phyloP scores from a whole-genome alignment of 1,139 yeast species.

The Suhomyces bolitotheri region DNA sequence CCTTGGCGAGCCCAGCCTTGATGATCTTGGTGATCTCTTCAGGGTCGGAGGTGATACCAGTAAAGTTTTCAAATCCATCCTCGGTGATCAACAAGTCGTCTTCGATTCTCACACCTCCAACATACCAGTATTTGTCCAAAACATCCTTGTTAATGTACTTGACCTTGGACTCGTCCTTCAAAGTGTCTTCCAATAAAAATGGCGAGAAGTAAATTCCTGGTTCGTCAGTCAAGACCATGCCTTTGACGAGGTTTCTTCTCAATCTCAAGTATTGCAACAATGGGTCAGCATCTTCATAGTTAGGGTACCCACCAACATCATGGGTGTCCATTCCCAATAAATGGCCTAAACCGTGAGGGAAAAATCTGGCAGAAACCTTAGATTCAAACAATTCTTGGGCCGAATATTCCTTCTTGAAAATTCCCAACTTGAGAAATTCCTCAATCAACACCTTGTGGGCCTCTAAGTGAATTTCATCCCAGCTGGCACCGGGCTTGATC shows the following conservation, averaged over 20 bases:
- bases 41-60: slow-evolving; percentile 83
- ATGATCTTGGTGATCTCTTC: slow-evolving; percentile 77
- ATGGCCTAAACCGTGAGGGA: slow-evolving; percentile 96
- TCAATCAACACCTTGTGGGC: slow-evolving; percentile 79
- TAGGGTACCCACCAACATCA: slow-evolving; percentile 87
- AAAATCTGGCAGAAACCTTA: slow-evolving; percentile 73
- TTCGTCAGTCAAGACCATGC: slow-evolving; percentile 92
- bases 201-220: slow-evolving; percentile 94
- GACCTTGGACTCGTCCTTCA: slow-evolving; percentile 55
- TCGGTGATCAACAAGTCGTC: slow-evolving; percentile 84
- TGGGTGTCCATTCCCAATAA: slow-evolving; percentile 93
- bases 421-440: slow-evolving; percentile 71
- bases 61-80: slow-evolving; percentile 76
- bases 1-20: slow-evolving; percentile 64
- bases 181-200: slow-evolving; percentile 65
- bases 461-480: slow-evolving; percentile 83
- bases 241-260: slow-evolving; percentile 66
- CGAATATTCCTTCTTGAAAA: slow-evolving; percentile 62
- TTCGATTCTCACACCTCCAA: slow-evolving; percentile 96
- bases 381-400: slow-evolving; percentile 69
- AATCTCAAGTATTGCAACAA: slow-evolving; percentile 75
- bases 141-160: slow-evolving; percentile 66
- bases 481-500: slow-evolving; percentile 76
- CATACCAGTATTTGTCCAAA: slow-evolving; percentile 74
- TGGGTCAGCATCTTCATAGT: slow-evolving; percentile 80